A percentile compares a stretch with the other conserved stretches of the same genome.
Conservation (phyloP, 768 basidiomycete species). For the Rickenella mellea region DNA sequence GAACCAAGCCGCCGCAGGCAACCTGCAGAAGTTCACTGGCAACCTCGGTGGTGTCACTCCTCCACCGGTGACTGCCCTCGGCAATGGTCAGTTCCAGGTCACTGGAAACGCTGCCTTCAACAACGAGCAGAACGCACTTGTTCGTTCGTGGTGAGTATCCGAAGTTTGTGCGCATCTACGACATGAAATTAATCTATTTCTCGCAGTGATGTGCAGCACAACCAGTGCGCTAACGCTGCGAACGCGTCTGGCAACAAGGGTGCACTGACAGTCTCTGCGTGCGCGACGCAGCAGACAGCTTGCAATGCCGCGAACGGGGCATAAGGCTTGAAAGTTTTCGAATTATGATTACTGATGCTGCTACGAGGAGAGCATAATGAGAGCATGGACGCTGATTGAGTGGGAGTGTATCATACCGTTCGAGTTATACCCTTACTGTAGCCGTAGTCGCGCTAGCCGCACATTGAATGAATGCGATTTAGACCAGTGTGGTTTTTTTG, state of each 20-base stretch:
- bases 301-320: constrained; percentile 24
- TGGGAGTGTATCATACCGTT: too few species aligned
- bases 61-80: constrained; percentile 32
- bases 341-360: too few species aligned
- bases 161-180: not conserved
- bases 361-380: too few species aligned
- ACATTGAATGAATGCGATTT: too few species aligned
- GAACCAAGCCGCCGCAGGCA: constrained; percentile 16
- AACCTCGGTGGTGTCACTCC: constrained; percentile 35
- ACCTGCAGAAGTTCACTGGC: constrained; percentile 43
- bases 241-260: constrained; percentile 40
- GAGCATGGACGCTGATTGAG: too few species aligned
- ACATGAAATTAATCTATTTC: not conserved
- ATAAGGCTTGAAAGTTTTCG: not conserved
- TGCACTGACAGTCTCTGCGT: constrained; percentile 36
- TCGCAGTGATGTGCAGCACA: constrained; percentile 44
- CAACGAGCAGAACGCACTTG: constrained; percentile 32
- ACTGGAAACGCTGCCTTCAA: constrained; percentile 38
- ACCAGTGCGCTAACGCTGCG: constrained; percentile 48
- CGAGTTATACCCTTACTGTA: too few species aligned
- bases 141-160: constrained; percentile 34
- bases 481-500: too few species aligned
- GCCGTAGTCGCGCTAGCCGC: too few species aligned
- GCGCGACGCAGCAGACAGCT: constrained; percentile 32
- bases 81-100: constrained; percentile 39